Evolutionary conservation across 1,284 basidiomycete species (phyloP).

Genomic region (Naganishia sp.): DNA sequence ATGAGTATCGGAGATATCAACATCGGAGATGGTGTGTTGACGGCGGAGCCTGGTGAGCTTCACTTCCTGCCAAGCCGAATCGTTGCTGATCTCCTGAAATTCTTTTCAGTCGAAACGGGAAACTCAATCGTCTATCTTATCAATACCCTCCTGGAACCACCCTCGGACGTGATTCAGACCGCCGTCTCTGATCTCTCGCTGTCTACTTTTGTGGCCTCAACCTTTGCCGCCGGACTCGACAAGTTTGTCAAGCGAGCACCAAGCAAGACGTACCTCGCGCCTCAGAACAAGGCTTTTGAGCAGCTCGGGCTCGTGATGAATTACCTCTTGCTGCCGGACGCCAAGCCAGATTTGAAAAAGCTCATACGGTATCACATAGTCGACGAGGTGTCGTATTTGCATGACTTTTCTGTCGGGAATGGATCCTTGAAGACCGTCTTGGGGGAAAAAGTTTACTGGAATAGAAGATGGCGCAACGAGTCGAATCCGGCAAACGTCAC

Average conservation of each 20-base stretch:
- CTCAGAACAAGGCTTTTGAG: constrained; percentile 83
- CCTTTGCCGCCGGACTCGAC: constrained; percentile 80
- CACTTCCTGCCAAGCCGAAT: background rate
- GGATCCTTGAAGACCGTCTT: constrained; percentile 49
- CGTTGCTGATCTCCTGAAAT: background rate
- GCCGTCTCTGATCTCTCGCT: constrained; percentile 79
- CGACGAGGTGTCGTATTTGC: constrained; percentile 72
- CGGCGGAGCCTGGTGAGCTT: constrained; percentile 70
- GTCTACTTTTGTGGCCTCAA: constrained; percentile 84
- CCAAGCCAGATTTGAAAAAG: constrained; percentile 74
- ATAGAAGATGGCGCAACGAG: constrained; percentile 39
- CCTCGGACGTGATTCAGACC: constrained; percentile 76
- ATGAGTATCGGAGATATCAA: constrained; percentile 61
- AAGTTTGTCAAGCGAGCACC: constrained; percentile 67
- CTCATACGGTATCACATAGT: constrained; percentile 85
- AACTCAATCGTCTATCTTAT: constrained; percentile 88
- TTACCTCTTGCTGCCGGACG: constrained; percentile 70
- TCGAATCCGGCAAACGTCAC: constrained; percentile 52
- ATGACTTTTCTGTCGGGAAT: constrained; percentile 50
- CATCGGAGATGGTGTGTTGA: constrained; percentile 80
- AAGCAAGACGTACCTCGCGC: constrained; percentile 80
- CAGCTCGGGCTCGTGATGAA: constrained; percentile 84
- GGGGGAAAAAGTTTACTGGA: constrained; percentile 53
- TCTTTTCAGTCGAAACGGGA: constrained; percentile 65
- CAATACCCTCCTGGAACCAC: constrained; percentile 77